A percentile compares a stretch with the other conserved stretches of the same genome.
Conservation (phyloP, 2,329 filamentous ascomycete species). For the Paecilomyces formosus region DNA sequence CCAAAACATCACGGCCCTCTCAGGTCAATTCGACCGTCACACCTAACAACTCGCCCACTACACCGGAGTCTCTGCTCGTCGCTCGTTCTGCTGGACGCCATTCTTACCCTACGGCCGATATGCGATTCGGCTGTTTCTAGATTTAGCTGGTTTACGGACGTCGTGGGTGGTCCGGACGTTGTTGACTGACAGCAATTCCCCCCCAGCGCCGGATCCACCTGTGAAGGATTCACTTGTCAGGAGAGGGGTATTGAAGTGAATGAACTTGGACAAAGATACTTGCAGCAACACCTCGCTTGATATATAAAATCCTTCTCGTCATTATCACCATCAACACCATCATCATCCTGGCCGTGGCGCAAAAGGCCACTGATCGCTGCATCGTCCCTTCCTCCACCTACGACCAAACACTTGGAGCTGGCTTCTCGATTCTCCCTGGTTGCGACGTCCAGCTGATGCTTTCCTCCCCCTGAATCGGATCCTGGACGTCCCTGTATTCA, state of each 20-base stretch:
- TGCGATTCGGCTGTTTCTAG: conserved; percentile 13
- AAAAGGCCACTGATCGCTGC: background rate
- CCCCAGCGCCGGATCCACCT: background rate
- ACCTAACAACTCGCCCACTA: background rate
- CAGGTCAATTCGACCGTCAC: background rate
- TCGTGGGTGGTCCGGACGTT: conserved; percentile 15
- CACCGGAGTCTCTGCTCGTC: background rate
- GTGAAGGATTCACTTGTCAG: background rate
- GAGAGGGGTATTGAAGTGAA: background rate
- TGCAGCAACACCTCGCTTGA: background rate
- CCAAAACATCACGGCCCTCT: conserved; percentile 16
- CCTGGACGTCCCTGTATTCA: background rate
- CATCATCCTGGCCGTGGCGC: background rate
- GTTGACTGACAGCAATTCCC: conserved; percentile 10
- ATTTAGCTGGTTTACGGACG: conserved; percentile 13
- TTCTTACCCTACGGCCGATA: conserved; percentile 9
- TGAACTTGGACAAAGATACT: background rate
- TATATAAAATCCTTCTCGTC: background rate
- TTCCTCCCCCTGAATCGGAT: background rate
- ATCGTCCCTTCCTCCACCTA: background rate
- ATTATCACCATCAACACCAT: background rate
- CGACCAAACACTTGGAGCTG: background rate
- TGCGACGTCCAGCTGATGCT: background rate
- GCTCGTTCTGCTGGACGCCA: background rate
- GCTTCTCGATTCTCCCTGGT: background rate